phyloP scores from a whole-genome alignment of 139 green algal genomes.

The Chlamydomonas sp. region DNA sequence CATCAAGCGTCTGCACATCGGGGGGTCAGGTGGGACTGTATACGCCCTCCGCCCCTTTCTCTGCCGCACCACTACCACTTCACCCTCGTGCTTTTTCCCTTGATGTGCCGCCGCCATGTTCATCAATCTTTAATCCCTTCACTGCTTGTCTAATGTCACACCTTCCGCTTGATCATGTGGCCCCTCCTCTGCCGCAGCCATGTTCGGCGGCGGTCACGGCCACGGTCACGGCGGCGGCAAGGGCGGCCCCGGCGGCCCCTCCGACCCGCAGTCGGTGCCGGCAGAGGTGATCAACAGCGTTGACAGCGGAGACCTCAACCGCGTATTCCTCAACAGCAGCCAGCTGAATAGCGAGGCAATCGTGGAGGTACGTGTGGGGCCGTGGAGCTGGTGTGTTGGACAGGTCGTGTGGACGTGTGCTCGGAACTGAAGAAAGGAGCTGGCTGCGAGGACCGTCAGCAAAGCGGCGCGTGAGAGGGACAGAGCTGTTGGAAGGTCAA shows the following conservation, averaged over 20 bases:
- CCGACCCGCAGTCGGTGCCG: slow-evolving; percentile 24
- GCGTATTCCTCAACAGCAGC: slow-evolving; percentile 56
- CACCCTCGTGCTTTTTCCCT: not conserved
- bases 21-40: not conserved
- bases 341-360: slow-evolving; percentile 88
- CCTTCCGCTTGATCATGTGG: too few species aligned
- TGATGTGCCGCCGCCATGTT: too few species aligned
- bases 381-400: too few species aligned
- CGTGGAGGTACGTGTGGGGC: slow-evolving; percentile 80
- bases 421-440: too few species aligned
- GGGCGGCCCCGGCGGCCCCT: not conserved
- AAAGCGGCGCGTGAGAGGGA: too few species aligned
- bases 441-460: too few species aligned
- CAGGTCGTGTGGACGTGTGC: too few species aligned
- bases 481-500: too few species aligned
- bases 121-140: too few species aligned
- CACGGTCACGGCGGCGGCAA: not conserved
- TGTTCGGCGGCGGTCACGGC: not conserved
- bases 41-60: too few species aligned
- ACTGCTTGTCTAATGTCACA: too few species aligned
- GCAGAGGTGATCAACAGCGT: slow-evolving; percentile 66
- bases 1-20: slow-evolving; percentile 52
- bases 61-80: not conserved
- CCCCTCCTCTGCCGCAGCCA: not conserved
- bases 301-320: slow-evolving; percentile 61